phyloP scores from a whole-genome alignment of 495 filamentous ascomycete species.

The Trichoderma gamsii region DNA sequence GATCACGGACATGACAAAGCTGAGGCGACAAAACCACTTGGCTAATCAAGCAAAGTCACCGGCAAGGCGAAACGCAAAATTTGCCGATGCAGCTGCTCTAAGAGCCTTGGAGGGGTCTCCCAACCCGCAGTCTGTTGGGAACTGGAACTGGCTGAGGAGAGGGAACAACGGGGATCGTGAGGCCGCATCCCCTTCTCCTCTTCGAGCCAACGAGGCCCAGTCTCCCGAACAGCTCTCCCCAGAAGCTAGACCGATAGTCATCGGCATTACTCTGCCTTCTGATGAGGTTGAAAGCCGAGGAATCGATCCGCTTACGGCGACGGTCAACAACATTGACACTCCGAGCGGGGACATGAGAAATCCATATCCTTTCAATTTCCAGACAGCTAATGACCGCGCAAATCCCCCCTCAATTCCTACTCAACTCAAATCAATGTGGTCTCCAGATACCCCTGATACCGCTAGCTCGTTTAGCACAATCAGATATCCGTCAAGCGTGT shows the following conservation, averaged over 20 bases:
- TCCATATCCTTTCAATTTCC: conserved; percentile 12
- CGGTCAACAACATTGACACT: conserved; percentile 23
- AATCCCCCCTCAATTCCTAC: conserved; percentile 62
- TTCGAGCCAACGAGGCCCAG: conserved; percentile 17
- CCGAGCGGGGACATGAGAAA: conserved; percentile 19
- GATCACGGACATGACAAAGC: conserved; percentile 50
- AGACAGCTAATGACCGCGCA: conserved; percentile 21
- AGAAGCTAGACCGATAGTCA: conserved; percentile 67
- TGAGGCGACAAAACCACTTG: conserved; percentile 22
- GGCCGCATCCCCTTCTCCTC: conserved; percentile 27
- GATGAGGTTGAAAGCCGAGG: conserved; percentile 47
- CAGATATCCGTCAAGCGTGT: conserved; percentile 56
- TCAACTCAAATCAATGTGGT: conserved; percentile 58
- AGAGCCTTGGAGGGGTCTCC: conserved; percentile 42
- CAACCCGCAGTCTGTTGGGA: conserved; percentile 34
- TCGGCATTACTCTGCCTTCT: conserved; percentile 66
- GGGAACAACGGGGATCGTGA: conserved; percentile 24
- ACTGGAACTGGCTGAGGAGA: conserved; percentile 39
- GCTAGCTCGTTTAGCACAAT: conserved; percentile 25
- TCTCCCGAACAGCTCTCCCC: conserved; percentile 58
- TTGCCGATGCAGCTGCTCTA: conserved; percentile 46
- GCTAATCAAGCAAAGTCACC: conserved; percentile 15
- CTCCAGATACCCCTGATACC: conserved; percentile 40
- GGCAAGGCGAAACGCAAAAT: conserved; percentile 33
- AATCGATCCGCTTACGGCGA: conserved; percentile 37